Evolutionary conservation across 768 basidiomycete genomes (phyloP).

Genomic region (Sistotremastrum suecicum): DNA sequence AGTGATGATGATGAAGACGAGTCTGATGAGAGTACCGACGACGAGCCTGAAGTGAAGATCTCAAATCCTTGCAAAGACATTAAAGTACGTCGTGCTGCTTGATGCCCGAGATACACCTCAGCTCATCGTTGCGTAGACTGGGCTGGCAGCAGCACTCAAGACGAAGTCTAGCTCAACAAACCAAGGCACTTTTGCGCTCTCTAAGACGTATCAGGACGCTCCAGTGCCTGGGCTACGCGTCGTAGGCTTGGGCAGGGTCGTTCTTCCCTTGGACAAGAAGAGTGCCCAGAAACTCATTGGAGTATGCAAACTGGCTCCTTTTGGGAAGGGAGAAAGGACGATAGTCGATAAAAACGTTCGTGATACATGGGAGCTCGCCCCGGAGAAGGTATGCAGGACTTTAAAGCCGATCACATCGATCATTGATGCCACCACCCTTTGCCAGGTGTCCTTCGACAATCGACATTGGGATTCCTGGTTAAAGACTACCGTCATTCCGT

Average conservation of each 20-base stretch:
- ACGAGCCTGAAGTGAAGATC: no score
- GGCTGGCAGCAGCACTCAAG: no score
- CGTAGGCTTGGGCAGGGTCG: constrained; percentile 25
- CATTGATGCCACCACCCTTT: neutral
- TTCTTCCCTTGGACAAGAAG: constrained; percentile 25
- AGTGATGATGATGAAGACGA: no score
- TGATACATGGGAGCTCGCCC: constrained; percentile 39
- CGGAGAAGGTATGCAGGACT: constrained; percentile 10
- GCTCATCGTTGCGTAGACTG: no score
- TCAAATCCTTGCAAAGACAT: no score
- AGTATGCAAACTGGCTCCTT: constrained; percentile 25
- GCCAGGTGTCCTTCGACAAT: constrained; percentile 25
- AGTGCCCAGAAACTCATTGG: constrained; percentile 26
- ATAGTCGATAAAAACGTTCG: constrained; percentile 29
- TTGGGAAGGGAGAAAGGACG: constrained; percentile 29
- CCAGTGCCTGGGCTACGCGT: constrained; percentile 29
- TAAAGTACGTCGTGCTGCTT: no score
- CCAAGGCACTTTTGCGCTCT: constrained; percentile 19
- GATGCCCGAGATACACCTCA: no score
- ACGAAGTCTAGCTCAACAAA: neutral
- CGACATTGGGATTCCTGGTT: constrained; percentile 26
- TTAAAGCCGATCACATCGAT: neutral
- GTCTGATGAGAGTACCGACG: no score
- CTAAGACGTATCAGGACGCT: constrained; percentile 13
- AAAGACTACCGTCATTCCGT: constrained; percentile 12